Evolutionary conservation across 441 rosid species (phyloP), one percentile per base, ranked within the genome.

Genomic region (Populus hybrid): DNA sequence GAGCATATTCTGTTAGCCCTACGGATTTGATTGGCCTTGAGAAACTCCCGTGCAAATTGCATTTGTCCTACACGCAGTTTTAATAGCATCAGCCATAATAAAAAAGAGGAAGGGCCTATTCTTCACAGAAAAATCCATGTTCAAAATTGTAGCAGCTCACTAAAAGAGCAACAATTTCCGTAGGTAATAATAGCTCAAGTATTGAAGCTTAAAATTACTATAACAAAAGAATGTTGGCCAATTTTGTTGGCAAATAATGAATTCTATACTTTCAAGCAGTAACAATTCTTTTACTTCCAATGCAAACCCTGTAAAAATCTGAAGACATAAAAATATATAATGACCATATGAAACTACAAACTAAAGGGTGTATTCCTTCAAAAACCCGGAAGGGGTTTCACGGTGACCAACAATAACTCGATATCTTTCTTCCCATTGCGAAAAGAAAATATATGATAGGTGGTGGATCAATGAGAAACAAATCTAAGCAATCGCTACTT

Each of bases 341-440:
- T 10, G 14, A 76, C 57, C 73, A 36, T 63, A 73, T 59, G 23
- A 23, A 73, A 76, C 46, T 75, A 7, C 21, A 28, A 68, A 68
- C 75, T 77, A 80, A 80, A 50, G 67, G 53, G 61, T 59, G 69
- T 80, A 73, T 71, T 61, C 76, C 74, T 72, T 72, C 78, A 79
- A 72, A 67, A 75, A 21, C 70, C 79, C 57, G 12, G 1, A 9
- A 10, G 28, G 70, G 61, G 69, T 11, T 24, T 63, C 71, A 19
- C 46, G 71, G 63, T 46, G 72, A 69, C 68, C 73, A 78, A 46
- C 67, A 73, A 74, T 68, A 79, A 64, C 65, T 65, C 26, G 71
- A 74, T 71, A 80, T 75, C 71, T 84, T 79, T 71, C 73, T 84
- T 73, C 67, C 68, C 81, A 40, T 79, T 61, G 19, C 34, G 67